A percentile compares a stretch with the other conserved stretches of the same genome.
These are phyloP conservation scores for Hymenoscyphus linearis DNA, from an alignment of 2,329 filamentous ascomycete genomes.

Conservation along the genomic window DNA sequence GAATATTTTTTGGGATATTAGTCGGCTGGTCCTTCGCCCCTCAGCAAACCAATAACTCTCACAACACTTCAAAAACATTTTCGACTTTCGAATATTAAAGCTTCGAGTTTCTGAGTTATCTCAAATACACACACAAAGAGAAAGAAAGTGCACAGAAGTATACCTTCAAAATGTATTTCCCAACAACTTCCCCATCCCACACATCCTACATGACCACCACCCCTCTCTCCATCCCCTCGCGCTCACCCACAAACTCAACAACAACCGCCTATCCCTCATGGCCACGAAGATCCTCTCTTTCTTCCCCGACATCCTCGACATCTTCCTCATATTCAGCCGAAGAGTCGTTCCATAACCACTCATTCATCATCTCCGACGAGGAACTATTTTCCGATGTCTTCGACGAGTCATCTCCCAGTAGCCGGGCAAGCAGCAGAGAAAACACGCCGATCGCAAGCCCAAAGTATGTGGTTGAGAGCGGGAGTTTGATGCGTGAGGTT, in stretches of 20 bases:
- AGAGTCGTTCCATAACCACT: constrained; percentile 20
- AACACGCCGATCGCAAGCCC: constrained; percentile 21
- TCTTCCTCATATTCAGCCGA: constrained; percentile 9
- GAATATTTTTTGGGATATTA: no score
- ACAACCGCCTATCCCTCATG: constrained; percentile 54
- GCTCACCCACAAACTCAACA: constrained; percentile 21
- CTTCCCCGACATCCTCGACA: constrained; percentile 12
- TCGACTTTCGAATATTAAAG: no score
- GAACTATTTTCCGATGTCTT: constrained; percentile 50
- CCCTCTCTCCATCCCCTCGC: constrained; percentile 27
- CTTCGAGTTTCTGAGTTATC: no score
- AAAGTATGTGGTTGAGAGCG: constrained; percentile 25
- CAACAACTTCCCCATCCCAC: constrained; percentile 24
- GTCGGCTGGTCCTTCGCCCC: no score
- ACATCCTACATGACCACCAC: constrained; percentile 22
- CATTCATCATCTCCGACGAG: constrained; percentile 50
- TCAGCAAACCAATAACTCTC: no score
- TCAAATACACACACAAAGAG: no score
- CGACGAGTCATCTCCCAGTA: constrained; percentile 36
- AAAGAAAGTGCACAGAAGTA: no score
- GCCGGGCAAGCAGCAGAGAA: constrained; percentile 24
- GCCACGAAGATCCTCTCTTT: constrained; percentile 49
- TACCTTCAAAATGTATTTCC: constrained; percentile 27
- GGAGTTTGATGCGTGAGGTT: constrained; percentile 27
- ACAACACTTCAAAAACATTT: no score